Percentiles rank a stretch among this genome's conserved stretches.
These are phyloP conservation scores for Vicia villosa DNA, from an alignment of 306 rosid species.

Conservation along the genomic window DNA sequence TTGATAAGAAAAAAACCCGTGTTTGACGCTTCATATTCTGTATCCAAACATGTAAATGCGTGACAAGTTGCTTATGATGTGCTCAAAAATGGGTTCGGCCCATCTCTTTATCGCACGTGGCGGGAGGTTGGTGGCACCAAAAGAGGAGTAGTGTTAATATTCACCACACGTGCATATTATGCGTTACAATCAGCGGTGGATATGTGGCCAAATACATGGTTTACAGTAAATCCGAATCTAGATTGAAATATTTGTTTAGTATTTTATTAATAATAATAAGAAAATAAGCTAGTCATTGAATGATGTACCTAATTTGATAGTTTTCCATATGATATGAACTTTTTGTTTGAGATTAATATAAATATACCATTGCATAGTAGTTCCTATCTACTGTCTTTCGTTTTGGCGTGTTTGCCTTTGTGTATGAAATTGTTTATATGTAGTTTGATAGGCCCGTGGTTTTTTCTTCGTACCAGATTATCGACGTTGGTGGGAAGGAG, in stretches of 20 bases:
- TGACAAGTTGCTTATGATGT: background rate
- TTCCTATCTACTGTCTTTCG: conserved; percentile 7
- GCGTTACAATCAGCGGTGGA: conserved; percentile 4
- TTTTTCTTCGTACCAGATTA: conserved; percentile 60
- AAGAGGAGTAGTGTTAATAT: conserved; percentile 12
- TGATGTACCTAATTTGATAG: conserved; percentile 26
- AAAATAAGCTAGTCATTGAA: background rate
- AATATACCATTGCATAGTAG: conserved; percentile 3
- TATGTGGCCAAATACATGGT: background rate
- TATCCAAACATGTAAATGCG: conserved; percentile 2
- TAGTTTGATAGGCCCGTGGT: conserved; percentile 27
- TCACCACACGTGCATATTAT: conserved; percentile 13
- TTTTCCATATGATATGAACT: conserved; percentile 10
- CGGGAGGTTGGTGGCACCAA: background rate
- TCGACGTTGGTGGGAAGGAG: conserved; percentile 94
- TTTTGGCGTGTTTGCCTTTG: background rate
- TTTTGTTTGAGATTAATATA: conserved; percentile 6
- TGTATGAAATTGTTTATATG: conserved; percentile 22
- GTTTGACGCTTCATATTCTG: background rate
- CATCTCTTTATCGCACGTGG: background rate
- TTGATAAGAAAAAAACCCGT: background rate
- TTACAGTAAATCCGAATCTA: conserved; percentile 6
- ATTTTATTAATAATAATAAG: conserved; percentile 10
- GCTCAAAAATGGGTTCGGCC: background rate
- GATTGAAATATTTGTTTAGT: background rate